Evolutionary conservation across 495 filamentous ascomycete genomes (phyloP).

Genomic region (Aspergillus biplanus): DNA sequence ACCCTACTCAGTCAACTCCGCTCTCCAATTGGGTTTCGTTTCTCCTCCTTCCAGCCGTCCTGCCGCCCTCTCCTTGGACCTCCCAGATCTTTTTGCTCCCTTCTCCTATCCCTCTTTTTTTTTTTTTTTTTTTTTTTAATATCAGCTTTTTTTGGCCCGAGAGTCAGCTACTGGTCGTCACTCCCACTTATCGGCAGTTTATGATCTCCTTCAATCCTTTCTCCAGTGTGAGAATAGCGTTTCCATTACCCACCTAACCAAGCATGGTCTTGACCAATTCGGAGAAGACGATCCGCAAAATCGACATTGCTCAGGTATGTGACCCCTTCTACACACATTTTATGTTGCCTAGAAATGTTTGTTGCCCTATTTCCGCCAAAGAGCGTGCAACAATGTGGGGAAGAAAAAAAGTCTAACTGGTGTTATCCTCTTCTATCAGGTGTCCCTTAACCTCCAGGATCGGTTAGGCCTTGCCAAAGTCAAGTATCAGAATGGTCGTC

Average conservation of each 20-base stretch:
- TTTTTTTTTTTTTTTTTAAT: conserved; percentile 14
- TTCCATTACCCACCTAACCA: conserved; percentile 5
- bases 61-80: conserved; percentile 19
- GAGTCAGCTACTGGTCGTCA: background rate
- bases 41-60: conserved; percentile 30
- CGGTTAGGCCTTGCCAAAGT: conserved; percentile 93
- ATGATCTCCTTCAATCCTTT: conserved; percentile 16
- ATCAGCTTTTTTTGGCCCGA: conserved; percentile 1
- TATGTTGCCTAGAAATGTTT: too few species aligned
- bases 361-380: too few species aligned
- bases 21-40: conserved; percentile 33
- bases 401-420: conserved; percentile 13
- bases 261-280: conserved; percentile 43
- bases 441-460: conserved; percentile 87
- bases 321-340: background rate
- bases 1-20: conserved; percentile 25
- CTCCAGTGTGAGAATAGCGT: conserved; percentile 15
- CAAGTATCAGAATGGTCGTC: conserved; percentile 85
- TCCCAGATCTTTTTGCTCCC: conserved; percentile 23
- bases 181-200: conserved; percentile 11
- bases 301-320: conserved; percentile 77
- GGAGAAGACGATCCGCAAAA: conserved; percentile 51
- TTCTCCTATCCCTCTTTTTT: conserved; percentile 14
- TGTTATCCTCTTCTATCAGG: conserved; percentile 53
- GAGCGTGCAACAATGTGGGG: background rate